phyloP scores from a whole-genome alignment of 305 asterid genomes.

The Solanum hybrid region DNA sequence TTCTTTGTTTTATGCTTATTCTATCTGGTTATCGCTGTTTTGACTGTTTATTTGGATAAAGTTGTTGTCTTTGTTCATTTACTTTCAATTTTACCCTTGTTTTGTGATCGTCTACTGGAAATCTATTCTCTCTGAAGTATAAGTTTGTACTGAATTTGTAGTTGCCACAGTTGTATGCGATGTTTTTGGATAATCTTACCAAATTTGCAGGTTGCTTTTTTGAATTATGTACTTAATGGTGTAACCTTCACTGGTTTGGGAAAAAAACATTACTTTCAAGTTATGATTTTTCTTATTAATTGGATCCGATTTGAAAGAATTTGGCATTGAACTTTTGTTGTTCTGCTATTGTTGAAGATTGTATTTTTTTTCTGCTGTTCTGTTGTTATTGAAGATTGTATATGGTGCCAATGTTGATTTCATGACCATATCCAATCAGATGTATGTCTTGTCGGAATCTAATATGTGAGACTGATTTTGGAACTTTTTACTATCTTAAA shows the following conservation, averaged over 20 bases:
- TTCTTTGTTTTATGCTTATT: not conserved
- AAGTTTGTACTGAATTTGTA: not conserved
- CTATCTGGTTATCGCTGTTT: not conserved
- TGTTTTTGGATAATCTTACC: not conserved
- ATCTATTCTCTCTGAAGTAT: not conserved
- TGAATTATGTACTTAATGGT: not conserved
- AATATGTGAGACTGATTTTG: not conserved
- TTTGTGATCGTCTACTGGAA: not conserved
- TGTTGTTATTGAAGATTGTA: too few species aligned
- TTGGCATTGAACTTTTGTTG: not conserved
- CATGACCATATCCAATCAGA: not conserved
- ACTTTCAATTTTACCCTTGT: not conserved
- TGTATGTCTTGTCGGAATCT: not conserved
- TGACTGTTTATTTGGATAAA: not conserved
- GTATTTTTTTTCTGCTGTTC: not conserved
- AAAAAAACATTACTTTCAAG: not conserved
- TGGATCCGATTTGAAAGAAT: not conserved
- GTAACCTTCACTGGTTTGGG: not conserved
- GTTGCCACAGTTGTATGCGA: not conserved
- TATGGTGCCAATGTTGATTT: not conserved
- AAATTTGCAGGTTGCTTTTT: not conserved
- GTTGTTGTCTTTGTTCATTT: not conserved
- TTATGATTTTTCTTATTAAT: not conserved
- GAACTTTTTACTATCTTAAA: not conserved
- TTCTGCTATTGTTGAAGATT: not conserved